phyloP scores from a whole-genome alignment of 1,139 yeast species.

The Diutina siamensis region DNA sequence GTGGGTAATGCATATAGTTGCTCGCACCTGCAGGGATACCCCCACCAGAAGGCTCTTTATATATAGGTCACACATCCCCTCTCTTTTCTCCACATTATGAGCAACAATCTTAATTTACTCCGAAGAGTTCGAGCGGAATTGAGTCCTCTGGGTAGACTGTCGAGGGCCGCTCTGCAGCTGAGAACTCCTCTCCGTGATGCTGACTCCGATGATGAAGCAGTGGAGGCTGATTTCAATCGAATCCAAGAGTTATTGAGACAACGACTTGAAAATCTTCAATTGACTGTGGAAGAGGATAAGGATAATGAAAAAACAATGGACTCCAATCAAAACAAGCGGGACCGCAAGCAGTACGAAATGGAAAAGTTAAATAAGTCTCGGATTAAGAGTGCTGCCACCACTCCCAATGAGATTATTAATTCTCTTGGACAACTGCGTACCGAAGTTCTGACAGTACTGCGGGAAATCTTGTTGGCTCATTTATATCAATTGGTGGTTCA shows the following conservation, averaged over 20 bases:
- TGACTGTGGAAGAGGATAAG: conserved; percentile 11
- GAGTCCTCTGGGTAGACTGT: conserved; percentile 4
- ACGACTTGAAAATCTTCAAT: conserved; percentile 25
- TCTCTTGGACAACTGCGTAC: conserved; percentile 31
- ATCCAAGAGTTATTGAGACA: conserved; percentile 30
- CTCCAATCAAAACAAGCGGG: conserved; percentile 9
- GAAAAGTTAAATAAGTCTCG: conserved; percentile 22
- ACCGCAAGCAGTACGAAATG: conserved; percentile 22
- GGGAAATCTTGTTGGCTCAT: conserved; percentile 42
- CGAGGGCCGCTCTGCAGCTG: conserved; percentile 6
- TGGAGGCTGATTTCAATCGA: conserved; percentile 28
- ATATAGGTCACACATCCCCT: too few species aligned
- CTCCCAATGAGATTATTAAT: conserved; percentile 28
- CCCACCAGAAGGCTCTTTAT: too few species aligned
- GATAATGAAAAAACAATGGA: conserved; percentile 11
- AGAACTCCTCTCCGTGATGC: conserved; percentile 34
- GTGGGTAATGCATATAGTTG: too few species aligned
- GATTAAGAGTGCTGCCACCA: conserved; percentile 26
- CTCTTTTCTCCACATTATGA: background rate
- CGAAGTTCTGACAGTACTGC: conserved; percentile 35
- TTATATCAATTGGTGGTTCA: conserved; percentile 35
- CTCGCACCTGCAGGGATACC: too few species aligned
- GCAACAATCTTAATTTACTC: background rate
- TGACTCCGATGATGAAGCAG: conserved; percentile 32
- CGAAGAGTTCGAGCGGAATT: conserved; percentile 1